Conservation (phyloP, 2,329 filamentous ascomycete species). For the Trichophyton rubrum region DNA sequence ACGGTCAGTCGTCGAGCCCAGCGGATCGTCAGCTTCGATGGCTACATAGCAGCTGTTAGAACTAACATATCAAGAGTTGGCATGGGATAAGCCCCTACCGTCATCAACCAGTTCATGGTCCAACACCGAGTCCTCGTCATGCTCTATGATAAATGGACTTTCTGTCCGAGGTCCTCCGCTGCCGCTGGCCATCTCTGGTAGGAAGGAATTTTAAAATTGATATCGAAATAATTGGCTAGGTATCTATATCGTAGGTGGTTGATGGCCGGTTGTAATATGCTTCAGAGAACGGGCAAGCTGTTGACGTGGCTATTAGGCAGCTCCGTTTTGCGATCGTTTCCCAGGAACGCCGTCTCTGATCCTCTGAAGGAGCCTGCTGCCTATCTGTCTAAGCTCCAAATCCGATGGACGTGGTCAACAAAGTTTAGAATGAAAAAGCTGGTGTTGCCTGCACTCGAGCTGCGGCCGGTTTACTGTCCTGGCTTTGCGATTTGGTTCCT, state of each 20-base stretch:
- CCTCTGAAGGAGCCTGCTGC: background rate
- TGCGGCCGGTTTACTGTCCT: background rate
- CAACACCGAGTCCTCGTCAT: slow-evolving; percentile 48
- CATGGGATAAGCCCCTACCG: slow-evolving; percentile 26
- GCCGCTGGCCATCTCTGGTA: slow-evolving; percentile 23
- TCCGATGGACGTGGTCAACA: background rate
- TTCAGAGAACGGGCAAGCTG: background rate
- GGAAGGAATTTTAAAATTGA: background rate
- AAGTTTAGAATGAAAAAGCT: background rate
- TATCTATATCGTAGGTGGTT: background rate
- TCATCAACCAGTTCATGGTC: slow-evolving; percentile 67
- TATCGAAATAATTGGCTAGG: background rate
- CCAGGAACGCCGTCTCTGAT: background rate
- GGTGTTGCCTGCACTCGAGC: background rate
- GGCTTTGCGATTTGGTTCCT: background rate
- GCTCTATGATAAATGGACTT: slow-evolving; percentile 46
- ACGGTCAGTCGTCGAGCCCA: slow-evolving; percentile 55
- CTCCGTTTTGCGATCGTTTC: background rate
- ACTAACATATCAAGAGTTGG: background rate
- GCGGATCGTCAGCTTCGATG: slow-evolving; percentile 84
- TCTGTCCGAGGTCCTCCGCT: slow-evolving; percentile 26
- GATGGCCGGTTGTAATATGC: background rate
- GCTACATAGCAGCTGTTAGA: slow-evolving; percentile 31
- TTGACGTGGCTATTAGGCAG: slow-evolving; percentile 2
- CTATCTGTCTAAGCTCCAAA: background rate